Conservation (phyloP, 805 yeast genomes). For the Candida stauntonica region DNA sequence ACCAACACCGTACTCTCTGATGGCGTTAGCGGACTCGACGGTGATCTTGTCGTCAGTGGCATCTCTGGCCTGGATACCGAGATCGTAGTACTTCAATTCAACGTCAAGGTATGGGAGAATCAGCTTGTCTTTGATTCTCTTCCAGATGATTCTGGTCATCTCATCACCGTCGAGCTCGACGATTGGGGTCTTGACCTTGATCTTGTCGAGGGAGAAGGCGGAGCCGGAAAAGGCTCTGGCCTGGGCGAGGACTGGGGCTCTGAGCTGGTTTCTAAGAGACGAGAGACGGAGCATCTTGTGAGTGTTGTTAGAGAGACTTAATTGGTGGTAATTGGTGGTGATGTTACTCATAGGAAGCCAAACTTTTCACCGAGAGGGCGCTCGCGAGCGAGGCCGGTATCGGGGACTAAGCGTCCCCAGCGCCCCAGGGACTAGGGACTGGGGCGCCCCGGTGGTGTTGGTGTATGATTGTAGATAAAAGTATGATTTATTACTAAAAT, state of each 20-base stretch:
- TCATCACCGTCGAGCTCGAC: constrained; percentile 83
- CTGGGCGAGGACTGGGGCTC: constrained; percentile 12
- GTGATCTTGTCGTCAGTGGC: constrained; percentile 86
- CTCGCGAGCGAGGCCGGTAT: no score
- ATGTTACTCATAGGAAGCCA: no score
- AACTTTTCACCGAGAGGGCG: no score
- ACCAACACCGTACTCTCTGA: constrained; percentile 83
- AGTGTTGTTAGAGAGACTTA: no score
- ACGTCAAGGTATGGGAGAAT: constrained; percentile 81
- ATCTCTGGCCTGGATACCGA: constrained; percentile 84
- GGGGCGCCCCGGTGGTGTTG: no score
- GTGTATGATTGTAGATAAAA: no score
- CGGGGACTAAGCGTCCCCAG: no score
- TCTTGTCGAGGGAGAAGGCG: constrained; percentile 44
- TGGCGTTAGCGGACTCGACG: constrained; percentile 85
- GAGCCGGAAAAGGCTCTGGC: constrained; percentile 21
- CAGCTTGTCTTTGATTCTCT: constrained; percentile 78
- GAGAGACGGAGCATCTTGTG: constrained; percentile 19
- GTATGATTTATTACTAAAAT: no score
- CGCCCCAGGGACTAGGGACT: no score
- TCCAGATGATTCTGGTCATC: constrained; percentile 96
- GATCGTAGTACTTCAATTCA: constrained; percentile 87
- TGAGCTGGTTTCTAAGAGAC: constrained; percentile 15
- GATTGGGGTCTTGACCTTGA: constrained; percentile 79
- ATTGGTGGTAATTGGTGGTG: no score